Evolutionary conservation across 2,329 filamentous ascomycete genomes (phyloP), one percentile per base, ranked within the genome.

Genomic region (Aspergillus felis): DNA sequence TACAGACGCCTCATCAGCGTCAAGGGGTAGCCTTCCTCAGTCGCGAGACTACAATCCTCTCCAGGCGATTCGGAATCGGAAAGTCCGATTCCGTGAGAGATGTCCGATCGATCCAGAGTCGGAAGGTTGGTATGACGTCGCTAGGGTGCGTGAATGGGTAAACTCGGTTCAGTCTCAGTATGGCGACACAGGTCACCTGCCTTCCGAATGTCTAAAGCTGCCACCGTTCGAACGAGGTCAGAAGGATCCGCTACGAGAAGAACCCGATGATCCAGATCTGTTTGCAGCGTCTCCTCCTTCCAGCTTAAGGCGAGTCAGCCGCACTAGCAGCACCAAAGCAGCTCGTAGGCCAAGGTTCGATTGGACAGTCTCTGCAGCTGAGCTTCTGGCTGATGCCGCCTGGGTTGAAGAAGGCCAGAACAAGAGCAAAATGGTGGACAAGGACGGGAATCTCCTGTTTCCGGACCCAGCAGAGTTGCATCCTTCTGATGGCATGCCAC

Each of bases 1-100:
- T 41, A 24, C 53, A 1, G 67, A 65, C 24, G 50, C 63, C 48
- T 53, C 55, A 4, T 57, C 61, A 24, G 25, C 35, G 4, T 65
- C 72, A 0, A 67, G 73, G 57, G 73, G 76, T 60, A 67, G 76
- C 50, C 63, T 76, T 58, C 71, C 55, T 29, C 50, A 87, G 7
- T 89, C 89, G 4, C 87, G 92, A 53, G 77, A 81, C 2, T 97
- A 97, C 71, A 96, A 99, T 70, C 94, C 93, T 4, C 76, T 99
- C 25, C 94, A 97, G 73, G 91, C 91, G 65, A 89, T 97, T 55
- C 87, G 94, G 22, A 97, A 99, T 69, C 84, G 93, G 50, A 93
- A 92, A 70, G 84, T 94, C 12, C 84, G 94, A 61, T 88, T 88
- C 27, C 84, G 92, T 17, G 90, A 95, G 74, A 84, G 90, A 44